Base-by-base conservation (phyloP, 176 grass and related monocot species). In the Aegilops longissima region DNA sequence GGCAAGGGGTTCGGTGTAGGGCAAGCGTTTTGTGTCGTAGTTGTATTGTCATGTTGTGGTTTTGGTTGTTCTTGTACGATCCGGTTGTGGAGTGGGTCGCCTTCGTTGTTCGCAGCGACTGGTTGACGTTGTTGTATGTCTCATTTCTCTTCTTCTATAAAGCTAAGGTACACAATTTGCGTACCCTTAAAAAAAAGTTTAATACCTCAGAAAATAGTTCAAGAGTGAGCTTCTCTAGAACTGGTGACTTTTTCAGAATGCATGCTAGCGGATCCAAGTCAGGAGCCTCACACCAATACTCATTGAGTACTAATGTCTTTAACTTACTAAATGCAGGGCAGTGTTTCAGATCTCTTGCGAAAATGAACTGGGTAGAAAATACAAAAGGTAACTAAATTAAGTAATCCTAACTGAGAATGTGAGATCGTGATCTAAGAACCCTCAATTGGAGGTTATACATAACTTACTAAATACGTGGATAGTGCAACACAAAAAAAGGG, bases 211-310 rank as follows among this genome's bases (percentile, higher is more conserved):
- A 17, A 73, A 21, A 45, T 18, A 66, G 21, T 35, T 85, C 27
- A 62, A 85, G 12, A 25, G 72, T 66, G 18, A 85, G 72, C 18
- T 51, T 77, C 70, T 83, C 82, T 29, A 63, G 54, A 44, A 83
- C 20, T 14, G 69, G 52, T 12, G 82, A 61, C 6, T 77, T 59
- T 33, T 66, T 6, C 17, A 85, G 73, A 35, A 85, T 77, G 44
- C 73, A 77, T 18, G 13, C 1, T 0, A 85, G 29, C 6, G 42
- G 27, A 54, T 21, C 13, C 1, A 85, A 49, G 44, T 85, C 61
- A 54, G 21, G 5, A 77, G 36, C 16, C 29, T 25, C 59, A 25
- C 39, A 77, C 61, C 27, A 52, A 42, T 44, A 76, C 2, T 62
- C 40, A 36, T 31, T 25, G 12, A 85, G 72, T 20, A 77, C 14